phyloP scores from a whole-genome alignment of 768 basidiomycete genomes.

The Leccinum longicurvipes region DNA sequence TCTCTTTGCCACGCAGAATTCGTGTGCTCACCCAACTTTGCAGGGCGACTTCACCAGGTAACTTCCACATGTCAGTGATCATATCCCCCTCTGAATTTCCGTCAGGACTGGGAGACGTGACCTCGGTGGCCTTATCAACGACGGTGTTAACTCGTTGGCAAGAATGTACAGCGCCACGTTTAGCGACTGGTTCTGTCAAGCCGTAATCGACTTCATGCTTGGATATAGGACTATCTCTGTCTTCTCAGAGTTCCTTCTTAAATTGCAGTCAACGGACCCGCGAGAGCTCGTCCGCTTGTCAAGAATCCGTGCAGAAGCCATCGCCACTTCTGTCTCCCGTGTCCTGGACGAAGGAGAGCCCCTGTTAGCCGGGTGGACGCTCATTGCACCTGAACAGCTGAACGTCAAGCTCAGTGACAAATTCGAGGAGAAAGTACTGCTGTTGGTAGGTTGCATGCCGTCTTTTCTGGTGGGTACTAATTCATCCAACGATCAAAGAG shows the following conservation, averaged over 20 bases:
- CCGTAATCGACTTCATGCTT: constrained; percentile 89
- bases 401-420: constrained; percentile 70
- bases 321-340: constrained; percentile 80
- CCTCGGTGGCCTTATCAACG: constrained; percentile 85
- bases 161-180: constrained; percentile 88
- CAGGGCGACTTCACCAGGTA: constrained; percentile 89
- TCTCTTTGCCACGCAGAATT: background rate
- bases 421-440: constrained; percentile 91
- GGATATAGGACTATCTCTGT: constrained; percentile 84
- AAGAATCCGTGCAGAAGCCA: constrained; percentile 87
- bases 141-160: constrained; percentile 92
- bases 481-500: constrained; percentile 25
- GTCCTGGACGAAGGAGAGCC: constrained; percentile 76
- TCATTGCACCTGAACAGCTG: constrained; percentile 79
- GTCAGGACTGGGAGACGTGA: constrained; percentile 93
- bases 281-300: constrained; percentile 84
- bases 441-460: constrained; percentile 60
- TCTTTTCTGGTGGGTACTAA: background rate
- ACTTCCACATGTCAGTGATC: background rate
- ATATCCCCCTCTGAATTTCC: constrained; percentile 6
- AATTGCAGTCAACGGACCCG: constrained; percentile 88
- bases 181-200: constrained; percentile 96
- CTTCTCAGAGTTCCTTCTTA: constrained; percentile 91
- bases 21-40: constrained; percentile 3
- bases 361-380: constrained; percentile 84